Percentiles rank a stretch among this genome's conserved stretches.
phyloP scores from a whole-genome alignment of 1,139 yeast species.

The Scheffersomyces stambukii region DNA sequence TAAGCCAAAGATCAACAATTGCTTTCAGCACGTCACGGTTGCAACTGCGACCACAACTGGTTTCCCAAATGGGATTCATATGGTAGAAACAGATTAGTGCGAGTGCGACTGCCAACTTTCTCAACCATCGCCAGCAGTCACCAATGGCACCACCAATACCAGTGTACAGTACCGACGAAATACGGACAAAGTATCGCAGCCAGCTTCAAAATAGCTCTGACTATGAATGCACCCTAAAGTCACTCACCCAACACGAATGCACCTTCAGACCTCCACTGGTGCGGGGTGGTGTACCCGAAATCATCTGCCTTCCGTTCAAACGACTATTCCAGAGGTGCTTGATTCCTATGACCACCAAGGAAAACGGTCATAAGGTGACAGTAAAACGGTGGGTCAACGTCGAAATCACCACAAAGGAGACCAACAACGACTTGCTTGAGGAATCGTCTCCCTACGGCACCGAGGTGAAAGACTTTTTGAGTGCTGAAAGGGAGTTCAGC shows the following conservation, averaged over 20 bases:
- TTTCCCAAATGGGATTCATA: too few relatives aligned
- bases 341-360: constrained; percentile 18
- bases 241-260: constrained; percentile 49
- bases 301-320: constrained; percentile 52
- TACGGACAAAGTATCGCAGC: constrained; percentile 21
- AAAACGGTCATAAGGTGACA: constrained; percentile 23
- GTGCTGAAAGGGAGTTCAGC: constrained; percentile 36
- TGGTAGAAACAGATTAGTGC: too few relatives aligned
- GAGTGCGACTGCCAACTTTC: too few relatives aligned
- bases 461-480: constrained; percentile 32
- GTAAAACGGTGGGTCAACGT: constrained; percentile 35
- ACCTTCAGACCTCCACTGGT: constrained; percentile 24
- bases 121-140: too few relatives aligned
- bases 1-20: too few relatives aligned
- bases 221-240: constrained; percentile 38
- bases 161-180: constrained; percentile 29
- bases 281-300: constrained; percentile 24
- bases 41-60: too few relatives aligned
- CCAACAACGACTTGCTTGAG: constrained; percentile 29
- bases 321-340: constrained; percentile 49
- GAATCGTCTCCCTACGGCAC: constrained; percentile 19
- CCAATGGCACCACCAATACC: constrained; percentile 49
- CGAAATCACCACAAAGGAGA: constrained; percentile 36
- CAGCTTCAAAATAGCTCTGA: constrained; percentile 29
- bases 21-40: too few relatives aligned